phyloP scores from a whole-genome alignment of 83 land plant species.

The Picea abies region DNA sequence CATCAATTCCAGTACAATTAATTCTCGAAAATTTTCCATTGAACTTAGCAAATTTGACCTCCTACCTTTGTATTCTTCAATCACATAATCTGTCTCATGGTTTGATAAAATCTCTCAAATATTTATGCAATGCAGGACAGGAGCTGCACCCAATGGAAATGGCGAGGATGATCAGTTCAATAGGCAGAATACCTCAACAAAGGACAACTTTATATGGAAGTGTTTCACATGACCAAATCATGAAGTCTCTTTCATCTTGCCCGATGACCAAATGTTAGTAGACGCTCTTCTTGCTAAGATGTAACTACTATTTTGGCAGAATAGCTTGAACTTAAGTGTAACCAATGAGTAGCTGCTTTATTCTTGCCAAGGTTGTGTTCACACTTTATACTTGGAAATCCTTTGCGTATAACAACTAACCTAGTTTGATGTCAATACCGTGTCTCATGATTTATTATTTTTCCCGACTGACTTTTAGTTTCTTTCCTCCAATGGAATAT shows the following conservation, averaged over 20 bases:
- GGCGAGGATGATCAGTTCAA: slow-evolving; percentile 32
- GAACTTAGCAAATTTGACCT: not conserved
- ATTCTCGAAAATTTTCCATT: slow-evolving; percentile 6
- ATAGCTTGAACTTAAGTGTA: too few species aligned
- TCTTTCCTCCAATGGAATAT: too few species aligned
- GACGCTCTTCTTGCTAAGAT: not conserved
- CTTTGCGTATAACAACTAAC: too few species aligned
- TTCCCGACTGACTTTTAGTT: too few species aligned
- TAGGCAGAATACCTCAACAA: slow-evolving; percentile 36
- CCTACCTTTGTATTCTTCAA: not conserved
- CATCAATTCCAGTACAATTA: not conserved
- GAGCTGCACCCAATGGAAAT: slow-evolving; percentile 38
- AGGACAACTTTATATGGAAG: slow-evolving; percentile 38
- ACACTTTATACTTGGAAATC: too few species aligned
- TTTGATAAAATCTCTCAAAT: not conserved
- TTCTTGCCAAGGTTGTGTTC: too few species aligned
- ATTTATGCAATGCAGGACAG: slow-evolving; percentile 24
- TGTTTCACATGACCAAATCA: slow-evolving; percentile 27
- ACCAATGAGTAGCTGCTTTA: too few species aligned
- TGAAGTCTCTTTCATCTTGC: slow-evolving; percentile 24
- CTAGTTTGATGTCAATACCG: too few species aligned
- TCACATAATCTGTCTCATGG: not conserved
- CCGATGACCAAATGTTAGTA: slow-evolving; percentile 1
- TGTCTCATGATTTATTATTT: too few species aligned
- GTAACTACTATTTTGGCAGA: too few species aligned